Evolutionary conservation across 345 rosid species (phyloP).

Genomic region (Melaleuca quinquenervia): DNA sequence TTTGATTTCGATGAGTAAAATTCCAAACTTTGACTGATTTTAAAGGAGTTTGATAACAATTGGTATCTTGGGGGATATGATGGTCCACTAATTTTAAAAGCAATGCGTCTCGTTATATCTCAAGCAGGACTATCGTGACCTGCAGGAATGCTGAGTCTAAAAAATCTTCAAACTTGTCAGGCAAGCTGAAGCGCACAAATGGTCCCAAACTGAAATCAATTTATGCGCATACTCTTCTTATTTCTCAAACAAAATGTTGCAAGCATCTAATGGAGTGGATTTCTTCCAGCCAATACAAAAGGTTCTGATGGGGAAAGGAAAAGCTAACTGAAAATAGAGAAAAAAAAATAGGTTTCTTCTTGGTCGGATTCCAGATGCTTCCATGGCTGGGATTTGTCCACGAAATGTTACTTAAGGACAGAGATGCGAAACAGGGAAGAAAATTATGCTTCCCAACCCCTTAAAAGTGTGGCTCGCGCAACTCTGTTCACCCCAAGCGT

Average conservation of each 20-base stretch:
- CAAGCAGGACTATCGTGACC: not conserved
- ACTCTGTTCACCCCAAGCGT: slow-evolving; percentile 95
- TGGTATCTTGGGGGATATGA: not conserved
- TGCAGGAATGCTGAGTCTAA: not conserved
- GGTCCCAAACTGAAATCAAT: not conserved
- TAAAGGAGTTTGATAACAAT: not conserved
- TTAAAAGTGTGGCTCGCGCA: slow-evolving; percentile 72
- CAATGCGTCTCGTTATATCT: not conserved
- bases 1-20: not conserved
- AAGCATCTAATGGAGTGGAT: not conserved
- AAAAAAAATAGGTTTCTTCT: not conserved
- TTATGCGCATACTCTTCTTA: not conserved
- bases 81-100: not conserved
- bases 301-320: not conserved
- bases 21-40: not conserved
- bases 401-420: not conserved
- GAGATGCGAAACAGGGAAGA: not conserved
- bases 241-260: not conserved
- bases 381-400: not conserved
- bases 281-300: not conserved
- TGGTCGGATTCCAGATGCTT: not conserved
- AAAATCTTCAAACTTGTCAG: not conserved
- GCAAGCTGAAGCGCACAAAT: not conserved
- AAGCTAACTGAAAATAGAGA: not conserved
- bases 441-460: slow-evolving; percentile 92